Base-by-base conservation (phyloP, 495 filamentous ascomycete genomes). In the Hypoxylon cercidicola region DNA sequence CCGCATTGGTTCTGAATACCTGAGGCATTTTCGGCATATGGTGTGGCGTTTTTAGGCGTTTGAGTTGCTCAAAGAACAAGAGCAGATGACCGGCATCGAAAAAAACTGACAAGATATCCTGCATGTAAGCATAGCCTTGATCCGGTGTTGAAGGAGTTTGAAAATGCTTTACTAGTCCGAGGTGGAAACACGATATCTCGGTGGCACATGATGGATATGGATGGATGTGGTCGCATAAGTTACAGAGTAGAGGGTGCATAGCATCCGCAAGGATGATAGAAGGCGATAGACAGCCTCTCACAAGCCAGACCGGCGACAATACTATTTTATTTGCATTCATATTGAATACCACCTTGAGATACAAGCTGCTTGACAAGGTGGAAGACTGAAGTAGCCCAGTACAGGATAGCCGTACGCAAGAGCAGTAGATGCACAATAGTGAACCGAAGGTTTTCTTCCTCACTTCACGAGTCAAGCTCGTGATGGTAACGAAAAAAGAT, bases 401-500 rank as follows among this genome's bases (percentile, higher is more conserved):
- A n/a, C n/a, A n/a, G n/a, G n/a, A n/a, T n/a, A n/a, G n/a, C n/a
- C n/a, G n/a, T n/a, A n/a, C n/a, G n/a, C n/a, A n/a, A n/a, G n/a
- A n/a, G n/a, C n/a, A n/a, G n/a, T n/a, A n/a, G n/a, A n/a, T n/a
- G n/a, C n/a, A n/a, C n/a, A n/a, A n/a, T n/a, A n/a, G n/a, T n/a
- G n/a, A n/a, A n/a, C n/a, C n/a, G n/a, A n/a, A n/a, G n/a, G n/a
- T n/a, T n/a, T 75, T 79, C 79, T 81, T 81, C 81, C 53, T 78
- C 74, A 69, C 73, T 50, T 72, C 76, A 62, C 54, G 32, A 72
- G 77, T 46, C 69, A 62, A 61, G 74, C 80, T 60, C 71, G 52
- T 66, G 75, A 76, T 4, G 73, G 72, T 64, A 83, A 80, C 64
- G 79, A 83, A 81, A 83, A 78, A 78, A 72, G 71, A n/a, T n/a